A percentile compares a stretch with the other conserved stretches of the same genome.
Evolutionary conservation across 31 red algal species (phyloP).

Genomic region (Porphyra umbilicalis): DNA sequence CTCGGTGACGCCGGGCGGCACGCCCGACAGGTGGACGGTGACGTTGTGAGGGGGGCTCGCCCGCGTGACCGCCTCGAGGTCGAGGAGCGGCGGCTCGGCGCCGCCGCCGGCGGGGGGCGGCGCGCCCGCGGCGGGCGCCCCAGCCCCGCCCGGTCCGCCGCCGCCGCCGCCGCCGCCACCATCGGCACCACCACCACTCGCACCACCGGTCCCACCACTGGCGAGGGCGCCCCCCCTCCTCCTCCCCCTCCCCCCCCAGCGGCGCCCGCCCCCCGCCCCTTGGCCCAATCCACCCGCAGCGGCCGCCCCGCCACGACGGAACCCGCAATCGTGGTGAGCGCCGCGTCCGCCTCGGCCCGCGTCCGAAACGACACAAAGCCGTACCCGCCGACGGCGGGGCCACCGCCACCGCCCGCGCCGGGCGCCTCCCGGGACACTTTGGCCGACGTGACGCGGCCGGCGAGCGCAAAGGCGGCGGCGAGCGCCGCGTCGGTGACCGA

Average conservation of each 20-base stretch:
- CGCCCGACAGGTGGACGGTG: slow-evolving; percentile 69
- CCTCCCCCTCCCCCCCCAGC: slow-evolving; percentile 15
- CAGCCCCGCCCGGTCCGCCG: neutral
- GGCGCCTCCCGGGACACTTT: slow-evolving; percentile 65
- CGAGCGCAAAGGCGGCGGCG: slow-evolving; percentile 49
- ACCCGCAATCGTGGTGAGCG: slow-evolving; percentile 70
- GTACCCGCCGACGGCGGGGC: slow-evolving; percentile 44
- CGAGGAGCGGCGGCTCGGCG: slow-evolving; percentile 2
- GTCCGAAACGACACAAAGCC: slow-evolving; percentile 76
- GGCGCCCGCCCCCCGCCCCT: slow-evolving; percentile 38
- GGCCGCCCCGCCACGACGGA: slow-evolving; percentile 50
- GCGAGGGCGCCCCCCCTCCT: no score
- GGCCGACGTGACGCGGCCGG: slow-evolving; percentile 46
- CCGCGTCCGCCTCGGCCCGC: slow-evolving; percentile 40
- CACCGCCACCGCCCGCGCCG: slow-evolving; percentile 57
- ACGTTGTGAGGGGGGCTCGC: slow-evolving; percentile 55
- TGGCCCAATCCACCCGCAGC: slow-evolving; percentile 86
- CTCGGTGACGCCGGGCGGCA: slow-evolving; percentile 32
- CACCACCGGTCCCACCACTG: neutral
- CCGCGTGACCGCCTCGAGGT: slow-evolving; percentile 46
- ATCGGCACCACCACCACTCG: neutral
- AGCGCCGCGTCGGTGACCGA: slow-evolving; percentile 69
- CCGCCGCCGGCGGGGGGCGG: neutral
- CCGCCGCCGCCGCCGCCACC: slow-evolving; percentile 14
- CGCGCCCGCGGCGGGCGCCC: slow-evolving; percentile 7